Percentiles rank a stretch among this genome's conserved stretches.
These are phyloP conservation scores for Fraxinus latifolia DNA, from an alignment of 305 asterid species.

Conservation along the genomic window DNA sequence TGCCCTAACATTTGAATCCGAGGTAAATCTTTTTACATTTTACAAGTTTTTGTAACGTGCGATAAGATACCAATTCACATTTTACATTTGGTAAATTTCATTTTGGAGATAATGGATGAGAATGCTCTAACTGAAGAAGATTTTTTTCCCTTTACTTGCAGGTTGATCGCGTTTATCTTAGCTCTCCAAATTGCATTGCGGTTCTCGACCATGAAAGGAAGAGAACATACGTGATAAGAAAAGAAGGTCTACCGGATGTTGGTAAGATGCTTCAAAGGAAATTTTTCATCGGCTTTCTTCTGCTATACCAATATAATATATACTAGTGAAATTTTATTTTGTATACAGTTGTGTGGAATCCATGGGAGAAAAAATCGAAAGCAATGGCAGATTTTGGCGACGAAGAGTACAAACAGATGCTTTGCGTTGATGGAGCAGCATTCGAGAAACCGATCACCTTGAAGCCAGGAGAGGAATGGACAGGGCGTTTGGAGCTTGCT, in stretches of 20 bases:
- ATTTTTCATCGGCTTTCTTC: not conserved
- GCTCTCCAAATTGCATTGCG: constrained; percentile 67
- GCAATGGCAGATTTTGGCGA: constrained; percentile 88
- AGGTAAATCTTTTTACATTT: constrained; percentile 42
- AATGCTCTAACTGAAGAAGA: not conserved
- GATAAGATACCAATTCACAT: not conserved
- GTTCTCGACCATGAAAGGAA: constrained; percentile 91
- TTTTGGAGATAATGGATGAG: not conserved
- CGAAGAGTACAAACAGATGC: constrained; percentile 84
- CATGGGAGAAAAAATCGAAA: constrained; percentile 92
- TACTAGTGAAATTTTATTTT: not conserved
- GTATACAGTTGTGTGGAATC: constrained; percentile 81
- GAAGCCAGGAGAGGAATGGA: constrained; percentile 94
- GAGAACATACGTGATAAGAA: constrained; percentile 74
- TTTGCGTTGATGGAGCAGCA: constrained; percentile 82
- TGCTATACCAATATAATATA: not conserved
- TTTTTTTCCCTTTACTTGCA: constrained; percentile 25
- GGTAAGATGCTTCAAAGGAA: constrained; percentile 41
- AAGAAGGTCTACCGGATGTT: constrained; percentile 86
- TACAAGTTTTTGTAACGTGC: not conserved
- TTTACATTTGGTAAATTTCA: not conserved
- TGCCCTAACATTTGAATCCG: constrained; percentile 87
- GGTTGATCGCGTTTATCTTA: constrained; percentile 85
- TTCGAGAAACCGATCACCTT: constrained; percentile 67
- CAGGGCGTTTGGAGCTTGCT: constrained; percentile 64